These are phyloP conservation scores for Neonectria faginata DNA, from an alignment of 2,329 filamentous ascomycete species.

Conservation along the genomic window DNA sequence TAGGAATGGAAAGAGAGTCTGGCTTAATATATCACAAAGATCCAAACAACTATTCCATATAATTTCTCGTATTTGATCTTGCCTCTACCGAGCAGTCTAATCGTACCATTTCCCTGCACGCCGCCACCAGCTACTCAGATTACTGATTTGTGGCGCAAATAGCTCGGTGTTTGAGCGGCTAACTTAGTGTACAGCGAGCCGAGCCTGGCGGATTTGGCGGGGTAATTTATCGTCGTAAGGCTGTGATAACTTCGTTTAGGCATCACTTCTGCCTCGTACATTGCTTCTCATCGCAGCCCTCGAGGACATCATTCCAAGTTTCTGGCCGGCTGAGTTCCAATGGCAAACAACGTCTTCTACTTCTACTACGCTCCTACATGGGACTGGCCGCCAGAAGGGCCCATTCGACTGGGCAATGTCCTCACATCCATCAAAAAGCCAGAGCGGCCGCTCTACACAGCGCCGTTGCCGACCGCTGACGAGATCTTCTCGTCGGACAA, in stretches of 20 bases:
- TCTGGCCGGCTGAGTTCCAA: not conserved
- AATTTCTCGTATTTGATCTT: not conserved
- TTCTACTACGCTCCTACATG: slow-evolving; percentile 28
- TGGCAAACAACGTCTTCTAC: slow-evolving; percentile 19
- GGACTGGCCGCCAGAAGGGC: slow-evolving; percentile 15
- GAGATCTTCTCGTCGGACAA: slow-evolving; percentile 12
- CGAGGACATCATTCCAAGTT: not conserved
- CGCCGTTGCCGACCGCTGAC: not conserved
- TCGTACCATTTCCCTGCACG: not conserved
- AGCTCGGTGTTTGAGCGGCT: not conserved
- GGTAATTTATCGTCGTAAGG: not conserved
- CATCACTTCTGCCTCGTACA: not conserved
- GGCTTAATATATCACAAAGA: too few species aligned
- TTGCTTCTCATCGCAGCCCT: not conserved
- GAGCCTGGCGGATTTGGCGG: not conserved
- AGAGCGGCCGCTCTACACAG: slow-evolving; percentile 16
- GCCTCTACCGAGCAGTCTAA: not conserved
- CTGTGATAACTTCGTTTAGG: not conserved
- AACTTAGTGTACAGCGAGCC: not conserved
- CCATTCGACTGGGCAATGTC: slow-evolving; percentile 30
- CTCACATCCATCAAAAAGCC: slow-evolving; percentile 30
- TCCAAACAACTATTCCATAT: not conserved
- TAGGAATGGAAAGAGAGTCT: not conserved
- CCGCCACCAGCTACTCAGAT: not conserved
- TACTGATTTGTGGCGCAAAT: not conserved